phyloP scores from a whole-genome alignment of 2,329 filamentous ascomycete species.

The Boeremia lycopersici region DNA sequence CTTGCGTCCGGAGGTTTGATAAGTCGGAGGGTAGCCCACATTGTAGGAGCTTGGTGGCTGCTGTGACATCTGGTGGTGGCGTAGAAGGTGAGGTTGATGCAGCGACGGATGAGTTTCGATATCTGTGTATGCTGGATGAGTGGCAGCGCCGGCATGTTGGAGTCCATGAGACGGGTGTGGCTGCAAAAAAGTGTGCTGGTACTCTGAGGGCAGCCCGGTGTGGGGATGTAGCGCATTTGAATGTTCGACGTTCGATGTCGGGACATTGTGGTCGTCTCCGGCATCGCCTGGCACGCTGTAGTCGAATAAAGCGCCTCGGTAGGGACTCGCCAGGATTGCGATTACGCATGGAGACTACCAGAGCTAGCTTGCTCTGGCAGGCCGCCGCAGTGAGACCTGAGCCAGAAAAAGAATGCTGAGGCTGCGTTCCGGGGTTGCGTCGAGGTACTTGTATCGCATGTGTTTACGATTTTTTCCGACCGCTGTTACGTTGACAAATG shows the following conservation, averaged over 20 bases:
- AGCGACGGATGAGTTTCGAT: conserved; percentile 46
- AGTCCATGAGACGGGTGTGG: conserved; percentile 46
- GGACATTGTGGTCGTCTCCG: conserved; percentile 50
- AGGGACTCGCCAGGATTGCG: conserved; percentile 57
- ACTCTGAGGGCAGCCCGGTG: conserved; percentile 43
- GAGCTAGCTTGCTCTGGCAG: conserved; percentile 57
- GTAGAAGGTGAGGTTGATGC: conserved; percentile 44
- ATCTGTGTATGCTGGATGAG: conserved; percentile 48
- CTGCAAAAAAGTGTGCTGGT: conserved; percentile 47
- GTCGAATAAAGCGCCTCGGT: conserved; percentile 55
- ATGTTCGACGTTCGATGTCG: conserved; percentile 51
- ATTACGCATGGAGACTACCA: conserved; percentile 58
- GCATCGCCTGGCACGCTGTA: conserved; percentile 53
- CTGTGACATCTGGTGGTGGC: conserved; percentile 46
- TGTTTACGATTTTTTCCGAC: conserved; percentile 47
- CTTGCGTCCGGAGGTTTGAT: conserved; percentile 47
- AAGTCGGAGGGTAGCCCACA: conserved; percentile 42
- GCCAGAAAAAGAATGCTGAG: conserved; percentile 49
- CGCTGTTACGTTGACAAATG: conserved; percentile 52
- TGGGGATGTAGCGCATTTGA: conserved; percentile 49
- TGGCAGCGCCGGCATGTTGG: conserved; percentile 44
- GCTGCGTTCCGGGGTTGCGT: conserved; percentile 43
- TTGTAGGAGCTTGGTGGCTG: conserved; percentile 46
- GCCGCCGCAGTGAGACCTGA: conserved; percentile 53
- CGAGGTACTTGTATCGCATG: conserved; percentile 49